Percentiles rank a stretch among this genome's conserved stretches.
Evolutionary conservation across 129 eudicot species (phyloP).

Genomic region (Centaurea solstitialis): DNA sequence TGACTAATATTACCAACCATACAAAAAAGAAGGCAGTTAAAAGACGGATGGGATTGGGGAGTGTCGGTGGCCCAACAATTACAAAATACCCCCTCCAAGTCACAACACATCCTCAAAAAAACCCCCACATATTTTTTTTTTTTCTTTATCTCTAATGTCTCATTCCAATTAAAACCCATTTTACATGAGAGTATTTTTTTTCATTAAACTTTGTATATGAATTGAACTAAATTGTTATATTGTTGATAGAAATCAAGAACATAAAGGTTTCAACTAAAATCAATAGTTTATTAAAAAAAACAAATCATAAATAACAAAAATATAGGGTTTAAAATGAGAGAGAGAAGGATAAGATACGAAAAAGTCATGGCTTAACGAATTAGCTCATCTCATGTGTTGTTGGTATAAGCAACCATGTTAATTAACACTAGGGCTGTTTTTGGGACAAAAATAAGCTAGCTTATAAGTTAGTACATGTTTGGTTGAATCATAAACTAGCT

Average conservation of each 20-base stretch:
- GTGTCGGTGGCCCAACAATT: conserved; percentile 35
- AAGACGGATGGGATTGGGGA: not conserved
- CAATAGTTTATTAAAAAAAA: not conserved
- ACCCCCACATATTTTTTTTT: not conserved
- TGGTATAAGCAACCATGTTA: too few relatives aligned
- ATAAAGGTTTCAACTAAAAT: not conserved
- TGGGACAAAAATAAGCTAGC: too few relatives aligned
- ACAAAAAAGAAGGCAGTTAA: not conserved
- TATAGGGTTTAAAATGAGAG: not conserved
- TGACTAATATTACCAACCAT: not conserved
- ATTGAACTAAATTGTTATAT: not conserved
- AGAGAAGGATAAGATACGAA: not conserved
- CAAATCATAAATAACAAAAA: not conserved
- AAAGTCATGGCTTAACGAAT: not conserved
- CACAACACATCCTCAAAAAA: not conserved
- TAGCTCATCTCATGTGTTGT: not conserved
- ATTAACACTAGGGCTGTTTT: too few relatives aligned
- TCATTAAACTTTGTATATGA: too few relatives aligned
- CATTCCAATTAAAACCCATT: too few relatives aligned
- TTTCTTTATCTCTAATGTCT: too few relatives aligned
- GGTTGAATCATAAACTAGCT: too few relatives aligned
- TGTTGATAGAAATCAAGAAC: not conserved
- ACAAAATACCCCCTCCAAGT: conserved; percentile 1
- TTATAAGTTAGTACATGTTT: too few relatives aligned
- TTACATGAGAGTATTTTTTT: too few relatives aligned